Base-by-base conservation (phyloP, 768 basidiomycete species). In the Imleria badia region DNA sequence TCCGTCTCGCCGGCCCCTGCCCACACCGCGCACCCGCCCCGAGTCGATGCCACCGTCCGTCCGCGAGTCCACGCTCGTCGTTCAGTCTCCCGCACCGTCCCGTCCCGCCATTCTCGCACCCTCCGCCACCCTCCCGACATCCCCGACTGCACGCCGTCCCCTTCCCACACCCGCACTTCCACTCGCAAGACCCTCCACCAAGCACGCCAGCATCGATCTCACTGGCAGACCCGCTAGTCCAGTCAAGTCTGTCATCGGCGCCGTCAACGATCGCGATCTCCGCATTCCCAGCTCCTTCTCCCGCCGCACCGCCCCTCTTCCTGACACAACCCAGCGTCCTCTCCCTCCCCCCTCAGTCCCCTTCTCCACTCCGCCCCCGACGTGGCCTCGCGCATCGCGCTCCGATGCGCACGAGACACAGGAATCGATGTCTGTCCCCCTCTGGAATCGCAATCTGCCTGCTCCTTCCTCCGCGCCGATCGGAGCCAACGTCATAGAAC, bases 381-480 rank as follows among this genome's bases (percentile, higher is more conserved):
- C 48, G 1, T 63, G 56, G 60, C 47, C 59, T 17, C 63, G 44
- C 12, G 14, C 62, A 11, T 17, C 54, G 0, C 48, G 19, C 14
- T 44, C 52, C 3, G 54, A 62, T 7, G 3, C 36, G 4, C 55
- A 52, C 35, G 62, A 58, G 41, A 47, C 45, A 22, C 58, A 45
- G n/a, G 48, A 40, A n/a, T 29, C 42, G 31, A 76, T 71, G 30
- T 73, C 75, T 48, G 68, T 75, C 11, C 78, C 80, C 3, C 60
- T 74, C 13, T 79, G 78, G 78, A 77, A 76, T 63, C 76, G 76
- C 29, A 69, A 61, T 23, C 55, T 73, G 1, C 59, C 61, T 66
- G 14, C 62, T 52, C 33, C 68, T 55, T 35, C 70, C 55, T 33
- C 61, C 29, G 57, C 42, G 19, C 26, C 12, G 19, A 55, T 55